phyloP scores from a whole-genome alignment of 2,329 filamentous ascomycete species.

The Epichloe festucae region DNA sequence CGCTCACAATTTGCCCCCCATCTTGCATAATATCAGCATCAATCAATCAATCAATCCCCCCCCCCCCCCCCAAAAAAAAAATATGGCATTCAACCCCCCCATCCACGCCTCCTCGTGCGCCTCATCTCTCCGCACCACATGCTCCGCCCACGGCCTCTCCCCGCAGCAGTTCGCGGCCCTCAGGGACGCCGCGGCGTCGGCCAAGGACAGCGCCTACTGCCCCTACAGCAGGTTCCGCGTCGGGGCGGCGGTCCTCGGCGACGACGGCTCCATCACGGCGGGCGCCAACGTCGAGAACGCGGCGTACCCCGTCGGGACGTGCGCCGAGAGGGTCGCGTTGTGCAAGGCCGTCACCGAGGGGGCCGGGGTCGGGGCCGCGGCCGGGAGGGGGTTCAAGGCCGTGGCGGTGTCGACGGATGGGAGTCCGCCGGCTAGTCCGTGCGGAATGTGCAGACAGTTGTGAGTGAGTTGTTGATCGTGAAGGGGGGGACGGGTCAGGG shows the following conservation, averaged over 20 bases:
- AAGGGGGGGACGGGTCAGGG: too few species aligned
- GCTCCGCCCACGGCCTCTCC: constrained; percentile 35
- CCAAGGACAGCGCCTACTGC: constrained; percentile 75
- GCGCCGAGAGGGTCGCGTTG: constrained; percentile 84
- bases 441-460: constrained; percentile 95
- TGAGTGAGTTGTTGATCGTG: constrained; percentile 24
- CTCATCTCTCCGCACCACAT: constrained; percentile 15
- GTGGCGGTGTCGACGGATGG: constrained; percentile 79
- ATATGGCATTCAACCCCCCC: neutral
- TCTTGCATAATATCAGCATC: too few species aligned
- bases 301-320: constrained; percentile 85
- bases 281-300: constrained; percentile 94
- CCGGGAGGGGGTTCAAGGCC: constrained; percentile 47
- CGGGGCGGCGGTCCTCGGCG: constrained; percentile 60
- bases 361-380: constrained; percentile 1
- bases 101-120: constrained; percentile 4
- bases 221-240: constrained; percentile 90
- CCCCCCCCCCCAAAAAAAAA: too few species aligned
- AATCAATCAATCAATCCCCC: too few species aligned
- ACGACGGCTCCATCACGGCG: constrained; percentile 26
- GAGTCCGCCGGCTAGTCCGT: constrained; percentile 57
- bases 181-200: constrained; percentile 46
- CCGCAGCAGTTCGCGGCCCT: constrained; percentile 52
- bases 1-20: too few species aligned
- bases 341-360: constrained; percentile 58